A percentile compares a stretch with the other conserved stretches of the same genome.
phyloP scores from a whole-genome alignment of 1,284 basidiomycete genomes.

The Austropuccinia psidii region DNA sequence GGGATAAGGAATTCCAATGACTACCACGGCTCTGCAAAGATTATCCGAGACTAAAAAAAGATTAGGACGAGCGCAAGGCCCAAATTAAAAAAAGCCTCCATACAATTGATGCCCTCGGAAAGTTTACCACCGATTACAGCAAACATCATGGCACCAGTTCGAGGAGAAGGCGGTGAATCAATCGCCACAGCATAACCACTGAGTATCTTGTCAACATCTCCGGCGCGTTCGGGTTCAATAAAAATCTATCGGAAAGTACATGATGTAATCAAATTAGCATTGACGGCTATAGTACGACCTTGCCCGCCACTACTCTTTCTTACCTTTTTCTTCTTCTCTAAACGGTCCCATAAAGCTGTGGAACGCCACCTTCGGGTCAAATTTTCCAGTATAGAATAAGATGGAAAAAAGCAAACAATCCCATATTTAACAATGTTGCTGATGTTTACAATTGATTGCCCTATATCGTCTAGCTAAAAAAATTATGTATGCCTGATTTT shows the following conservation, averaged over 20 bases:
- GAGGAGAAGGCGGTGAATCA: slow-evolving; percentile 41
- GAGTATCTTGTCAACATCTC: slow-evolving; percentile 68
- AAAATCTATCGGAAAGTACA: slow-evolving; percentile 58
- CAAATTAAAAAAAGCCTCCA: slow-evolving; percentile 49
- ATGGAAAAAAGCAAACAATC: slow-evolving; percentile 88
- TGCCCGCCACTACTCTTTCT: too few relatives aligned
- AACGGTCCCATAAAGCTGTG: slow-evolving; percentile 58
- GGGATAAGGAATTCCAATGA: slow-evolving; percentile 84
- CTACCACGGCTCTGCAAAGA: slow-evolving; percentile 76
- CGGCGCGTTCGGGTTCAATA: slow-evolving; percentile 71
- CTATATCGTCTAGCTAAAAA: slow-evolving; percentile 68
- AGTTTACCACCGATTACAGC: slow-evolving; percentile 95
- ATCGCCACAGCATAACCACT: slow-evolving; percentile 66
- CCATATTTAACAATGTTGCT: slow-evolving; percentile 72
- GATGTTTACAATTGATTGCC: slow-evolving; percentile 71
- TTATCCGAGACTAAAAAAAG: slow-evolving; percentile 49
- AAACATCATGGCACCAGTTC: slow-evolving; percentile 50
- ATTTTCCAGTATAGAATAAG: slow-evolving; percentile 71
- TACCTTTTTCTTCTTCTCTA: slow-evolving; percentile 66
- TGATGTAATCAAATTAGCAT: not conserved
- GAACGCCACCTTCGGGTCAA: slow-evolving; percentile 63
- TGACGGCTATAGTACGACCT: too few relatives aligned
- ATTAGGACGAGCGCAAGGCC: slow-evolving; percentile 45
- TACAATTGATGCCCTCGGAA: slow-evolving; percentile 94
- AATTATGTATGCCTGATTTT: not conserved